phyloP scores from a whole-genome alignment of 257 asterid species.

The Nicotiana undulata region DNA sequence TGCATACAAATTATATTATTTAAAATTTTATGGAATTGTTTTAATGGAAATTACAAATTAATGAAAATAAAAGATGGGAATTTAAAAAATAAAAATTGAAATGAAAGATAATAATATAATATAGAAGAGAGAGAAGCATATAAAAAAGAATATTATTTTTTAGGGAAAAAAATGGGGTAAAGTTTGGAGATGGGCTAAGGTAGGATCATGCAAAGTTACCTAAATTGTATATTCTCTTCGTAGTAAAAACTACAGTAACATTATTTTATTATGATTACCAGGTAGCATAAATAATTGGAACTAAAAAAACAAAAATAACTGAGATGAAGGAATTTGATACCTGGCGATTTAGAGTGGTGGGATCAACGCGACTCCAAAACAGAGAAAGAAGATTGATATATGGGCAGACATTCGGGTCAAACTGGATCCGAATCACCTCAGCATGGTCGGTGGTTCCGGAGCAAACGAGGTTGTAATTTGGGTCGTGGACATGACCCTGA shows the following conservation, averaged over 20 bases:
- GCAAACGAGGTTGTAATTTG: constrained; percentile 66
- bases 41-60: too few relatives aligned
- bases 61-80: too few relatives aligned
- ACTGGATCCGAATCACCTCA: constrained; percentile 82
- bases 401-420: constrained; percentile 78
- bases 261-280: too few relatives aligned
- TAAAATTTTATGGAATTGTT: too few relatives aligned
- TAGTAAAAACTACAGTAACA: not conserved
- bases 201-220: not conserved
- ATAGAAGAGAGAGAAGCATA: too few relatives aligned
- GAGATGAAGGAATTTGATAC: constrained; percentile 18
- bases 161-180: too few relatives aligned
- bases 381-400: constrained; percentile 54
- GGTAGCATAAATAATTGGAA: too few relatives aligned
- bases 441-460: constrained; percentile 66
- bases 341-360: constrained; percentile 93
- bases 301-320: not conserved
- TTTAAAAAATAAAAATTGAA: too few relatives aligned
- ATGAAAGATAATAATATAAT: too few relatives aligned
- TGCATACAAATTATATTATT: too few relatives aligned
- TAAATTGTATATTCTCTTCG: not conserved
- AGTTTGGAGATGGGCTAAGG: too few relatives aligned
- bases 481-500: constrained; percentile 62
- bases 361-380: constrained; percentile 91
- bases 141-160: too few relatives aligned